Conservation (phyloP, 2,329 filamentous ascomycete species). For the Leptographium wingfieldii region DNA sequence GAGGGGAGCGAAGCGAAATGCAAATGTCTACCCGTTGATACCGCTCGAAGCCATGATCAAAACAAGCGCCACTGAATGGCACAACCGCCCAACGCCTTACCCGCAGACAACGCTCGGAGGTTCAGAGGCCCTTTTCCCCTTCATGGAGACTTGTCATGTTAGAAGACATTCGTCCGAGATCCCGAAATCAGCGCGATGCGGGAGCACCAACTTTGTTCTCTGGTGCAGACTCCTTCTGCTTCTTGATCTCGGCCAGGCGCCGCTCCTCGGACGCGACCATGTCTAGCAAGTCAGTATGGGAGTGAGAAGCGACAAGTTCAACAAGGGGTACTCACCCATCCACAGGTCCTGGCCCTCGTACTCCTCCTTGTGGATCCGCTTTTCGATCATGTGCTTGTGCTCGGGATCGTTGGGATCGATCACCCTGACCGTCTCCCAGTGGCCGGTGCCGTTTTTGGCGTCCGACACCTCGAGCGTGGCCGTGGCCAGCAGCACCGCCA, state of each 20-base stretch:
- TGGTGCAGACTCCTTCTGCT: slow-evolving; percentile 12
- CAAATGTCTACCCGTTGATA: too few species aligned
- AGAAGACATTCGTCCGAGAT: too few species aligned
- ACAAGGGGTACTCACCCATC: slow-evolving; percentile 49
- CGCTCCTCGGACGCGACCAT: slow-evolving; percentile 75
- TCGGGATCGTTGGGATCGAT: slow-evolving; percentile 70
- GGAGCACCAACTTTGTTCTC: slow-evolving; percentile 10
- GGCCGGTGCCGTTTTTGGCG: slow-evolving; percentile 58
- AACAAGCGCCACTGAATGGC: too few species aligned
- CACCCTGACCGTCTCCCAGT: slow-evolving; percentile 77
- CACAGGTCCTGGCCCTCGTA: slow-evolving; percentile 87
- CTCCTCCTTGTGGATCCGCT: slow-evolving; percentile 74
- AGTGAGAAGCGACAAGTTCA: neutral
- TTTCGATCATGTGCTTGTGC: slow-evolving; percentile 75
- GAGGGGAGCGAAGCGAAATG: too few species aligned
- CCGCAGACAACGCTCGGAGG: too few species aligned
- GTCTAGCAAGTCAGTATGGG: slow-evolving; percentile 33
- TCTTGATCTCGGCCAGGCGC: slow-evolving; percentile 32
- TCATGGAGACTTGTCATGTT: too few species aligned
- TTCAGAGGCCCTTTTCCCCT: too few species aligned
- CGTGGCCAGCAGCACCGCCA: slow-evolving; percentile 70
- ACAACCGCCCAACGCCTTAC: too few species aligned
- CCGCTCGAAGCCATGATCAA: too few species aligned
- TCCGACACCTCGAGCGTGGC: slow-evolving; percentile 74
- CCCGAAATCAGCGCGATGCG: slow-evolving; percentile 1